Conservation (phyloP, 140 eudicot species). For the Cichorium intybus region DNA sequence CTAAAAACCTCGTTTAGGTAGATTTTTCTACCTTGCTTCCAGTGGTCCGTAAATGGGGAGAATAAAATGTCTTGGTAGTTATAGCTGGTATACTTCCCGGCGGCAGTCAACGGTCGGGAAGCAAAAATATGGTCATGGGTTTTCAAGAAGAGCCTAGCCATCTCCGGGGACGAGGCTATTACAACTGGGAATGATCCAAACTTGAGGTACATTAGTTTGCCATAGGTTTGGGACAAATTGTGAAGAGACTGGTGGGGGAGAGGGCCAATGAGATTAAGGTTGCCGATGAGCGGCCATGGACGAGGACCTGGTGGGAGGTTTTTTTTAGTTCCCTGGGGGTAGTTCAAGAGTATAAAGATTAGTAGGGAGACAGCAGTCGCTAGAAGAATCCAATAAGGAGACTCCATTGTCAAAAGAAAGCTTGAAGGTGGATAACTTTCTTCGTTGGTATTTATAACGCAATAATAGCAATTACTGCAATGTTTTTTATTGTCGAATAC, state of each 20-base stretch:
- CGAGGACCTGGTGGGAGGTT: conserved; percentile 59
- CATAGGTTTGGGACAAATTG: conserved; percentile 46
- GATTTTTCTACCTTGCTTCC: conserved; percentile 49
- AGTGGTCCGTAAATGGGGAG: conserved; percentile 49
- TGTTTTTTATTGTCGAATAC: too few relatives aligned
- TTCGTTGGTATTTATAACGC: too few relatives aligned
- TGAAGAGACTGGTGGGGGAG: conserved; percentile 61
- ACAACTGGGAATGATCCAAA: conserved; percentile 46
- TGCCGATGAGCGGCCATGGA: conserved; percentile 72
- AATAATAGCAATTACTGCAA: too few relatives aligned
- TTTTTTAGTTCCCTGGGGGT: conserved; percentile 3
- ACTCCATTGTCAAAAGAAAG: conserved; percentile 17
- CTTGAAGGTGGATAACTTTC: too few relatives aligned
- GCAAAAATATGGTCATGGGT: conserved; percentile 49
- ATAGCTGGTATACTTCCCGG: conserved; percentile 42
- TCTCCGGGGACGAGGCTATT: conserved; percentile 62
- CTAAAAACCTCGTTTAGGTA: conserved; percentile 39
- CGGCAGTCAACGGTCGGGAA: conserved; percentile 48
- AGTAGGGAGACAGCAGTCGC: conserved; percentile 11
- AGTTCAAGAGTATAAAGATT: background rate
- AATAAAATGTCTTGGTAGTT: conserved; percentile 37
- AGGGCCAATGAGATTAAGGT: conserved; percentile 54
- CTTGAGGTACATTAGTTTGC: conserved; percentile 53
- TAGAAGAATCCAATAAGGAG: conserved; percentile 20
- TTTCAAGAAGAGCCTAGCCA: conserved; percentile 48